Evolutionary conservation across 805 yeast species (phyloP), one percentile per base, ranked within the genome.

Genomic region (Danielia reshetovae): DNA sequence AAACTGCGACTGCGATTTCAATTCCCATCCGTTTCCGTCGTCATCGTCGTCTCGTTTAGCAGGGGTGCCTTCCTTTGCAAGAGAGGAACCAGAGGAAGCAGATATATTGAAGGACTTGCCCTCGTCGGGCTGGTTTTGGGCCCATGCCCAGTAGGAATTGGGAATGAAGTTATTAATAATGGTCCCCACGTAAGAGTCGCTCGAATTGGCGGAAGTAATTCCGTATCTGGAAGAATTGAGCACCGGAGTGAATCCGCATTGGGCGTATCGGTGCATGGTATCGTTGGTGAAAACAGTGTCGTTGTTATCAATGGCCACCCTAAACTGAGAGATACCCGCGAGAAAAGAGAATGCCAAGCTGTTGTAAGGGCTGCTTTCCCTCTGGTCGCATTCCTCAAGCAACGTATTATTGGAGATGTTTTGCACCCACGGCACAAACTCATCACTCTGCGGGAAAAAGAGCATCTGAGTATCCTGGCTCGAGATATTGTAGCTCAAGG

Each of bases 101-200:
- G n/a, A n/a, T n/a, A n/a, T n/a, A n/a, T n/a, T n/a, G n/a, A n/a
- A n/a, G n/a, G n/a, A n/a, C n/a, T n/a, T n/a, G 28, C 3, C 43
- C 33, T 13, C 40, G 8, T 27, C 46, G n/a, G 93, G 93, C 49
- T 81, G 74, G 7, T 59, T 55, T 0, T 67, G 51, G 0, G 69
- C 73, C 96, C 96, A 88, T 2, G 90, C 73, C 96, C 96, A 88
- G 24, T 73, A 56, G 11, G 62, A 48, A 7, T 39, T 27, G 1
- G 67, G 68, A 1, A 58, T 24, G 32, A 55, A 63, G 15, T 49
- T 23, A 30, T 54, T 41, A 18, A 45, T 27, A 5, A 70, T 47
- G 0, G 46, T 33, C 0, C 62, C 51, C 7, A 71, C 53, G 11
- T 53, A 46, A 10, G 57, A 23, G 8, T 62, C 30, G 49, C 43